Evolutionary conservation across 768 basidiomycete genomes (phyloP), one percentile per base, ranked within the genome.

Genomic region (Suillus subluteus): DNA sequence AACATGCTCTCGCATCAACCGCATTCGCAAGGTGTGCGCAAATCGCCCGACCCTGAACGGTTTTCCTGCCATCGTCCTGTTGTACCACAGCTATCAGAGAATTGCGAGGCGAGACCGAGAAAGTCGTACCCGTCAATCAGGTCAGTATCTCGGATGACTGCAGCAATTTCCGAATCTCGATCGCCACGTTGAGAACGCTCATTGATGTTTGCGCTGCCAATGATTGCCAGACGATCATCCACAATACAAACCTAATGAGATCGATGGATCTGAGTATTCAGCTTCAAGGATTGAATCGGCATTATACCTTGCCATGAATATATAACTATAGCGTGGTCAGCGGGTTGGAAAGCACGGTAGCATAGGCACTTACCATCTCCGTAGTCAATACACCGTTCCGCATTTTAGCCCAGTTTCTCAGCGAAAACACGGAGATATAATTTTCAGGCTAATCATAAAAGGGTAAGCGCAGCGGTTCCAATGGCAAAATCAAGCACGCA

Each of bases 171-270:
- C 3, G 97, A 99, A 77, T 99, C 98, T 37, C 98, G 90, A 76
- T 99, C 97, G 30, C 98, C 98, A 37, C 95, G 86, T 74, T 94
- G 94, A 16, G 95, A 97, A 44, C 98, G 88, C 75, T 99, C 98
- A 74, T 99, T 99, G 81, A 99, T 95, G 76, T 98, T 99, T 21
- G 97, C 97, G 64, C 95, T 96, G 18, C 95, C 95, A 69, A 98
- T 98, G 73, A 98, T 95, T 40, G 88, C 95, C 65, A 96, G 81
- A 62, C 98, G 89, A 75, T 99, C 97, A 75, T 99, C 98, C 6
- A 98, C 96, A 64, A 99, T 89, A 71, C 90, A 91, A 23, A 83
- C 63, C 70, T 81, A 16, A 66, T 16, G 30, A 59, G n/a, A 59
- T 23, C 7, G 18, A 40, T 64, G 30, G 1, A 26, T 48, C 30